Base-by-base conservation (phyloP, 1,284 basidiomycete genomes). In the Flammula alnicola region DNA sequence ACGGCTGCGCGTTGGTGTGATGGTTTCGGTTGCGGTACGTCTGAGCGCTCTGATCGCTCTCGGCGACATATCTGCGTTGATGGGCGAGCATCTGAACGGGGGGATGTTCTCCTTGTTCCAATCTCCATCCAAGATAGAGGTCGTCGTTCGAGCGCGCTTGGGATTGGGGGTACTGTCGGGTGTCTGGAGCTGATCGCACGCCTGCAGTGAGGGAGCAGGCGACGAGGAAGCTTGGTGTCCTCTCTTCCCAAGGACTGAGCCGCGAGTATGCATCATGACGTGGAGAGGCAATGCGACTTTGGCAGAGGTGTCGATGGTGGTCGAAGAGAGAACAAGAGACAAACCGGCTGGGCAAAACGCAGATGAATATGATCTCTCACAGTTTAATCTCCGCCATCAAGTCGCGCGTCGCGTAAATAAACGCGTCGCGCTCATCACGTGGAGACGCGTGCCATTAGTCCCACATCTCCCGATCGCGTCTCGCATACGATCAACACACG, bases 41-140 rank as follows among this genome's bases (percentile, higher is more conserved):
- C 80, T 70, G 14, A 82, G 65, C 8, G 75, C 65, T 44, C 80
- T 71, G 6, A 71, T 57, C 17, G 67, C 59, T 59, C 78, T 69
- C 12, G 70, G 51, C 25, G 67, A 58, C 5, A 68, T 57, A 44
- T 75, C 69, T 43, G 70, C 57, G 31, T 58, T 69, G 48, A 67
- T 44, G 8, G 59, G 47, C 37, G 76, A 72, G 31, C 63, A 57
- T 37, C 65, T 67, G 54, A 78, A 74, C 2, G 86, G 86, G n/a
- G 86, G 82, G 16, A 88, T 76, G 58, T 89, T 89, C 64, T 89
- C 86, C 72, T 89, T 89, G 66, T 89, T 89, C 22, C 74, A 72
- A 40, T 81, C 79, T 30, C 76, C 78, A 56, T 84, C 83, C n/a
- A 75, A 49, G 16, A 66, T 54, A 2, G 66, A 67, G 4, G 65